These are phyloP conservation scores for Candida mattraensis DNA, from an alignment of 805 yeast species.

Conservation along the genomic window DNA sequence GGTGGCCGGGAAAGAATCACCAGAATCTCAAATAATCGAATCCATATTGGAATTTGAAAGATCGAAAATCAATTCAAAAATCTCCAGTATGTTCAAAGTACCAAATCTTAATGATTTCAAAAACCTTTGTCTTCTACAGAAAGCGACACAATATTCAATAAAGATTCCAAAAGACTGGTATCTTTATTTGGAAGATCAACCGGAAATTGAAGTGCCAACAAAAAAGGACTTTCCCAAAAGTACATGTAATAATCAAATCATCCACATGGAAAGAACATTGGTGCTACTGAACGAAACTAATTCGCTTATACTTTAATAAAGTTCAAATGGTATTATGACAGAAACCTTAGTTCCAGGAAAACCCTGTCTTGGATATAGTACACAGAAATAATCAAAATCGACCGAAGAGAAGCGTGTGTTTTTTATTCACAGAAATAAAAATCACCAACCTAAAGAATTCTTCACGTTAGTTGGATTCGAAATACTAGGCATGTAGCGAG, in stretches of 20 bases:
- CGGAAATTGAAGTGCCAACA: too few relatives aligned
- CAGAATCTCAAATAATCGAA: conserved; percentile 15
- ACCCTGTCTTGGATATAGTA: too few relatives aligned
- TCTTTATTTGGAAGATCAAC: conserved; percentile 11
- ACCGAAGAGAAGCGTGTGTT: not conserved
- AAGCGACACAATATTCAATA: not conserved
- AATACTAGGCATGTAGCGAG: conserved; percentile 43
- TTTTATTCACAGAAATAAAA: not conserved
- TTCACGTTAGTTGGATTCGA: conserved; percentile 70
- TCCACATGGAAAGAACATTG: too few relatives aligned
- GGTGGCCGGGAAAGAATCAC: conserved; percentile 19
- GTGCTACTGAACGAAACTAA: too few relatives aligned
- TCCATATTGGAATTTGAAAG: conserved; percentile 25
- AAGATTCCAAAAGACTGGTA: conserved; percentile 12
- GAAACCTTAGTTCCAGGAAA: too few relatives aligned
- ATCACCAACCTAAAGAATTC: conserved; percentile 73
- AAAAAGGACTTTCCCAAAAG: too few relatives aligned
- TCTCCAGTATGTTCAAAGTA: conserved; percentile 3
- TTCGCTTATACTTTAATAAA: too few relatives aligned
- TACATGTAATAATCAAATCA: too few relatives aligned
- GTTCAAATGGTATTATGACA: too few relatives aligned
- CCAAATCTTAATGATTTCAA: conserved; percentile 10
- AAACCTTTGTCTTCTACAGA: not conserved
- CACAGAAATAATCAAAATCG: not conserved
- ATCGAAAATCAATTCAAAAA: conserved; percentile 15